Base-by-base conservation (phyloP, 73 alveolate species). In the Paramecium tetraurelia region DNA sequence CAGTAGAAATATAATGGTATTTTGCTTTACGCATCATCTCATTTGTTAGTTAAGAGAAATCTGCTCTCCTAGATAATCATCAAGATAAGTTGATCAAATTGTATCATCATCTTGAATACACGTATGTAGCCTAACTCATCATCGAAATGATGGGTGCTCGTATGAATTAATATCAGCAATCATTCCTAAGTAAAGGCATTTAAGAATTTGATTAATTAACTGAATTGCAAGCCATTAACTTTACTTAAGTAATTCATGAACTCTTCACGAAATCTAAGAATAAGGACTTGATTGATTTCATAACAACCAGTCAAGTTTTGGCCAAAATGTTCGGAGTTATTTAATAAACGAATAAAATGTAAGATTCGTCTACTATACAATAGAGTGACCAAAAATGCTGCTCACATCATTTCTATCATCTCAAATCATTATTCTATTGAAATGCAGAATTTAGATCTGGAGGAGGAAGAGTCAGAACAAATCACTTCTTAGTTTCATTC, bases 361-460 rank as follows among this genome's bases (percentile, higher is more conserved):
- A 53, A 16, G 11, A 18, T 53, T 18, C 11, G 14, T 53, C n/a
- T 53, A 4, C 7, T 18, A 53, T n/a, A 16, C 14, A 14, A 5
- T 38, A 75, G 87, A 75, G 36, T 75, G 12, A 59, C 57, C 29
- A 80, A 80, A 35, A 80, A 80, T 80, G 90, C 90, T 80, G 90
- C 76, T 24, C 90, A 80, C 48, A 80, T 80, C 21, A 80, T 80
- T 44, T 44, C 57, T 11, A 40, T 80, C 3, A 20, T 80, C 18
- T 41, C 90, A 10, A 80, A 80, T 5, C 12, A 80, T 80, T 80
- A 80, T 16, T 80, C 90, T 2, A 9, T 2, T 11, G 57, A 80
- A 80, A 44, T 80, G 18, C 14, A 80, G 14, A 80, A 80, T 48
- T 8, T 80, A 3, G 75, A 80, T 46, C 20, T 80, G 12, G 90